phyloP scores from a whole-genome alignment of 768 basidiomycete genomes.

The Boletellus ananiceps region DNA sequence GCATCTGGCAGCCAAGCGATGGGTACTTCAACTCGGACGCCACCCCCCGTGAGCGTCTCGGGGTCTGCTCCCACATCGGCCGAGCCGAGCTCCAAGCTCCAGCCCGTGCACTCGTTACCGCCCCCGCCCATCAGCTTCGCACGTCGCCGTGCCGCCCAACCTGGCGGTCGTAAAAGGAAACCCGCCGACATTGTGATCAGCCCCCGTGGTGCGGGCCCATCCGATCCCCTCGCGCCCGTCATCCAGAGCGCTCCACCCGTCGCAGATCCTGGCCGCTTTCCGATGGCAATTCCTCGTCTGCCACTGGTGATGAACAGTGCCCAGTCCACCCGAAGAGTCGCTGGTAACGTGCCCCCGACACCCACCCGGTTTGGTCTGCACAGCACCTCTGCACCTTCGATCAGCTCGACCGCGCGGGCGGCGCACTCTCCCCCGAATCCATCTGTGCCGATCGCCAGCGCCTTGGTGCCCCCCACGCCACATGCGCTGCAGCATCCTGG shows the following conservation, averaged over 20 bases:
- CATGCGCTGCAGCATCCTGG: slow-evolving; percentile 58
- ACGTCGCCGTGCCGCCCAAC: slow-evolving; percentile 61
- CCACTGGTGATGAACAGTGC: slow-evolving; percentile 44
- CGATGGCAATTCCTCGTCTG: slow-evolving; percentile 66
- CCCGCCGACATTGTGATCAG: slow-evolving; percentile 79
- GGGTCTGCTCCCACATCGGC: neutral
- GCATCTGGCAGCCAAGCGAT: slow-evolving; percentile 25
- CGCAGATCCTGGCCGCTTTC: slow-evolving; percentile 40
- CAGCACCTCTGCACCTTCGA: slow-evolving; percentile 16
- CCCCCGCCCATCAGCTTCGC: slow-evolving; percentile 77
- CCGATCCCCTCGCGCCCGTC: slow-evolving; percentile 55
- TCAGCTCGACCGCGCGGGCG: slow-evolving; percentile 27
- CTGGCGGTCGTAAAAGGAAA: slow-evolving; percentile 60
- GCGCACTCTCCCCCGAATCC: slow-evolving; percentile 51
- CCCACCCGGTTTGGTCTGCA: slow-evolving; percentile 59
- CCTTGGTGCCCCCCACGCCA: slow-evolving; percentile 65
- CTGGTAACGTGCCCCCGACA: slow-evolving; percentile 65
- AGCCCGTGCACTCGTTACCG: slow-evolving; percentile 42
- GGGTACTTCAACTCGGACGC: slow-evolving; percentile 15
- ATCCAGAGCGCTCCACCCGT: slow-evolving; percentile 78
- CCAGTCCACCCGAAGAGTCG: slow-evolving; percentile 47
- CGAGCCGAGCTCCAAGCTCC: slow-evolving; percentile 24
- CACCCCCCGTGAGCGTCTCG: slow-evolving; percentile 1
- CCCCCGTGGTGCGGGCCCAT: slow-evolving; percentile 51
- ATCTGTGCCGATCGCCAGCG: slow-evolving; percentile 63